Evolutionary conservation across 306 rosid species (phyloP).

Genomic region (Cicer judaicum): DNA sequence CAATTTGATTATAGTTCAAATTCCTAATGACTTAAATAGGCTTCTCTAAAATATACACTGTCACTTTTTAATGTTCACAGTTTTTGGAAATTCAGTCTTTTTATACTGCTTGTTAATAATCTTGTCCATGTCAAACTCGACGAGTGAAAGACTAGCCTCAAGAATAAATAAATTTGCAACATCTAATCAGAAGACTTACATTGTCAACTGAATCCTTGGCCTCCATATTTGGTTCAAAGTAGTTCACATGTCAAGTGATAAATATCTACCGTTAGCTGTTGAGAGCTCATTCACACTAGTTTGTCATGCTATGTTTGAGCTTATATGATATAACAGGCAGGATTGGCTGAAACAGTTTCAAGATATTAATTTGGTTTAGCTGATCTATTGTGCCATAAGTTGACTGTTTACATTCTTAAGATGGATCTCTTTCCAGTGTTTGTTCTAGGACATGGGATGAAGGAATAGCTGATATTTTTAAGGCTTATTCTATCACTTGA

Average conservation of each 20-base stretch:
- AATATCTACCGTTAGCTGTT: slow-evolving; percentile 4
- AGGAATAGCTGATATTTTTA: slow-evolving; percentile 14
- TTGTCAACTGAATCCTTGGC: slow-evolving; percentile 11
- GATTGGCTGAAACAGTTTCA: background rate
- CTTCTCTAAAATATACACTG: slow-evolving; percentile 12
- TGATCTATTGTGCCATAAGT: slow-evolving; percentile 25
- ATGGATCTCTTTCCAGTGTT: slow-evolving; percentile 30
- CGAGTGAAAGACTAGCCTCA: slow-evolving; percentile 3
- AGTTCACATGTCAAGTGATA: background rate
- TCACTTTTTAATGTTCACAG: slow-evolving; percentile 3
- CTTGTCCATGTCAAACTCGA: background rate
- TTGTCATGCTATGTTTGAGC: slow-evolving; percentile 8
- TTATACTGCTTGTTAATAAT: background rate
- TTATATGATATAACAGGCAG: background rate
- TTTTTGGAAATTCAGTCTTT: slow-evolving; percentile 25
- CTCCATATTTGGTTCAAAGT: background rate
- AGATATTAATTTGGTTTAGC: slow-evolving; percentile 4
- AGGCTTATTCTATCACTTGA: slow-evolving; percentile 13
- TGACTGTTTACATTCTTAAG: slow-evolving; percentile 23
- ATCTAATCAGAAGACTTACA: slow-evolving; percentile 2
- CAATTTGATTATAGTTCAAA: slow-evolving; percentile 14
- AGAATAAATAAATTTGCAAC: slow-evolving; percentile 10
- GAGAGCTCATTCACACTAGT: background rate
- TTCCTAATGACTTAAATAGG: slow-evolving; percentile 19
- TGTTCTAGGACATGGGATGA: background rate